phyloP scores from a whole-genome alignment of 75 land plant species.

The Selaginella moellendorffii region DNA sequence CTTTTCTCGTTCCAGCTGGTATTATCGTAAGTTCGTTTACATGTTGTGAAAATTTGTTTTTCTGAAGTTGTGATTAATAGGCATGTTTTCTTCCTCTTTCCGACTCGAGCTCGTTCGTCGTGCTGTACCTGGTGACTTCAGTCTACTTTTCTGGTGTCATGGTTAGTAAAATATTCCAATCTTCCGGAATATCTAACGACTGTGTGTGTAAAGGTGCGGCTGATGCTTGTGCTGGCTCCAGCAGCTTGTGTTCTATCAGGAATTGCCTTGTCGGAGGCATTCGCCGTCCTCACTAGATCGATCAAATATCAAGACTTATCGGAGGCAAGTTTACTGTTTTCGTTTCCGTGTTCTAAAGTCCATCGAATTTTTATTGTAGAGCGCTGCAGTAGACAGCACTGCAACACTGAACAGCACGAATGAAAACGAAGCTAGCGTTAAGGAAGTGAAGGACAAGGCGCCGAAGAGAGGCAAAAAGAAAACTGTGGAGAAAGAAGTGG shows the following conservation, averaged over 20 bases:
- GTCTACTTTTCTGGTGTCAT: conserved; percentile 98
- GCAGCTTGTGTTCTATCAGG: conserved; percentile 96
- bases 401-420: too few species aligned
- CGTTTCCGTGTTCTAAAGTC: too few species aligned
- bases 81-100: conserved; percentile 91
- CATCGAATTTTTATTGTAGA: too few species aligned
- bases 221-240: conserved; percentile 97
- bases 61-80: conserved; percentile 22
- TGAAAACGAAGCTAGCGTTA: too few species aligned
- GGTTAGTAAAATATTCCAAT: conserved; percentile 32
- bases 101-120: conserved; percentile 88
- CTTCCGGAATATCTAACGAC: neutral
- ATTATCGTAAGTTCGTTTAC: conserved; percentile 65
- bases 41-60: neutral
- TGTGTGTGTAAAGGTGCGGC: conserved; percentile 51
- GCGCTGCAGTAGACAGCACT: too few species aligned
- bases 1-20: conserved; percentile 96
- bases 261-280: conserved; percentile 87
- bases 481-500: conserved; percentile 20
- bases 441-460: too few species aligned
- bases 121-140: conserved; percentile 82
- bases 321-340: neutral
- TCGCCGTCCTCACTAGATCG: conserved; percentile 70
- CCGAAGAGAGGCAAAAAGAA: conserved; percentile 70
- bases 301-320: conserved; percentile 45